A percentile compares a stretch with the other conserved stretches of the same genome.
Evolutionary conservation across 306 rosid genomes (phyloP).

Genomic region (Quercus agrifolia): DNA sequence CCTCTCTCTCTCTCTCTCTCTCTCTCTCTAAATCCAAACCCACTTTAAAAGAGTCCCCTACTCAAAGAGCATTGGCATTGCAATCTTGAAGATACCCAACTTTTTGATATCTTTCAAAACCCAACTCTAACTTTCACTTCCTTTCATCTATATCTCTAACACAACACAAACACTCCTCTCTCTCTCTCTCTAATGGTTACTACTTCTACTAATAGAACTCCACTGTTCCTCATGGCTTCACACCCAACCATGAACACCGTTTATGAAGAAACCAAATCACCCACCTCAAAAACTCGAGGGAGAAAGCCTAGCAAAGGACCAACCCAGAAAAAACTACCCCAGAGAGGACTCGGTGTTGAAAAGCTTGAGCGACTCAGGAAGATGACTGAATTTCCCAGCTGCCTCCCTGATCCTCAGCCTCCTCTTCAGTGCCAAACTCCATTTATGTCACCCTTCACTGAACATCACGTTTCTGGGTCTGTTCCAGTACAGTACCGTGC

Average conservation of each 20-base stretch:
- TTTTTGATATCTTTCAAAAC: not conserved
- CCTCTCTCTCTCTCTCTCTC: slow-evolving; percentile 18
- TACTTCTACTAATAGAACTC: not conserved
- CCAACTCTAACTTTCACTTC: not conserved
- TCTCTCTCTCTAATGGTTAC: slow-evolving; percentile 26
- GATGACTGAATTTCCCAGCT: slow-evolving; percentile 29
- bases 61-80: not conserved
- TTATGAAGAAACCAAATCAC: slow-evolving; percentile 17
- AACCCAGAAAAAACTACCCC: slow-evolving; percentile 48
- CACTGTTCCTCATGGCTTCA: slow-evolving; percentile 35
- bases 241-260: slow-evolving; percentile 8
- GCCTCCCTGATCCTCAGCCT: not conserved
- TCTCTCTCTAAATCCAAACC: slow-evolving; percentile 8
- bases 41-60: not conserved
- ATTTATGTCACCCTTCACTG: not conserved
- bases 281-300: slow-evolving; percentile 24
- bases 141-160: slow-evolving; percentile 1
- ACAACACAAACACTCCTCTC: not conserved
- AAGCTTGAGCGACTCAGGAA: slow-evolving; percentile 61
- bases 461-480: slow-evolving; percentile 10
- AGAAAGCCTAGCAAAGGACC: slow-evolving; percentile 33
- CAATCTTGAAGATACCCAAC: slow-evolving; percentile 3
- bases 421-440: slow-evolving; percentile 21
- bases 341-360: slow-evolving; percentile 72
- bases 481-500: slow-evolving; percentile 42